phyloP scores from a whole-genome alignment of 2,329 filamentous ascomycete genomes.

The Trichoderma breve region DNA sequence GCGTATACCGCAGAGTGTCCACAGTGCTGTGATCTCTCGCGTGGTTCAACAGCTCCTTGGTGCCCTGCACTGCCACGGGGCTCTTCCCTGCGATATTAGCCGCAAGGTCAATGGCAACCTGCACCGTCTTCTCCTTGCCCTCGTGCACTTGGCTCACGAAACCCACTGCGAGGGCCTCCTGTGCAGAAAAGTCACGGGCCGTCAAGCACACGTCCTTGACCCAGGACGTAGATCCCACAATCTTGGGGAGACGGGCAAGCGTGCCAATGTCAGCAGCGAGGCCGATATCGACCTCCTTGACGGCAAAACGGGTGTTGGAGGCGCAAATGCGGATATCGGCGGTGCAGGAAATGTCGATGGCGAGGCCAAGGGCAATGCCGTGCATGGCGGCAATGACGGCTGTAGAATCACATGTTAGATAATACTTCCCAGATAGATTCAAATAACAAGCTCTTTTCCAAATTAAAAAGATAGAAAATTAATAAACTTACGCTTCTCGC shows the following conservation, averaged over 20 bases:
- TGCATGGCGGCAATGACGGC: conserved; percentile 81
- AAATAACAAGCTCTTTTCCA: not conserved
- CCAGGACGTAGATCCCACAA: conserved; percentile 69
- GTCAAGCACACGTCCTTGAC: conserved; percentile 75
- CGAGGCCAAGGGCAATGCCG: conserved; percentile 73
- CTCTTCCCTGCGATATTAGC: conserved; percentile 72
- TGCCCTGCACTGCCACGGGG: conserved; percentile 82
- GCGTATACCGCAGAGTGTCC: conserved; percentile 80
- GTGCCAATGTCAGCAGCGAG: conserved; percentile 78
- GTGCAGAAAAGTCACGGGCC: conserved; percentile 65
- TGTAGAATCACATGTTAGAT: conserved; percentile 30
- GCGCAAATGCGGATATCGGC: conserved; percentile 69
- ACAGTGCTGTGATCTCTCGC: conserved; percentile 73
- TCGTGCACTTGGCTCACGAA: conserved; percentile 66
- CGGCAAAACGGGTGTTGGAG: conserved; percentile 59
- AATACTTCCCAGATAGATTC: not conserved
- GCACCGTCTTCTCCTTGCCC: conserved; percentile 61
- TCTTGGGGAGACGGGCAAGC: conserved; percentile 68
- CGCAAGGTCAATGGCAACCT: conserved; percentile 62
- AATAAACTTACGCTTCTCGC: conserved; percentile 71
- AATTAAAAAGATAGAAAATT: not conserved
- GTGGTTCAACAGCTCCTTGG: conserved; percentile 83
- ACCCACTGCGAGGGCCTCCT: conserved; percentile 68
- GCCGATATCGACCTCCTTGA: conserved; percentile 82
- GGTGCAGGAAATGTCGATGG: conserved; percentile 69